Evolutionary conservation across 371 early-diverging fungal species (phyloP), one percentile per base, ranked within the genome.

Genomic region (Mortierella sp.): DNA sequence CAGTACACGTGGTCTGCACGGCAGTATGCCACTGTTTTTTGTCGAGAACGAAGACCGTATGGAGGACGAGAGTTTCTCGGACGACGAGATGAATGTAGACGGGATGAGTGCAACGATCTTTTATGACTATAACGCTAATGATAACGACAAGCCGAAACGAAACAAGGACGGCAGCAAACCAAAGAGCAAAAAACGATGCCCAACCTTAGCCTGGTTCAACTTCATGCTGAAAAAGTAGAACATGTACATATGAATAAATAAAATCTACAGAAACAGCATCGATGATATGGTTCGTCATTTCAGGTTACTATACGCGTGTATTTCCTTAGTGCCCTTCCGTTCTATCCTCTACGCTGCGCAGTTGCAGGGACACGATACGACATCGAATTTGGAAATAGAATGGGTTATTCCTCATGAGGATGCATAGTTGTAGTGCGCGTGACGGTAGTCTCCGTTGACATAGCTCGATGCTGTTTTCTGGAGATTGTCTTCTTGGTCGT

Each of bases 1-100:
- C 19, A 71, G 71, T 43, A 60, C 56, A 14, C 32, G 61, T 3
- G 60, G 51, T 21, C 39, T 64, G 17, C 32, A 64, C 17, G 60
- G 55, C 30, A 34, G 31, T 7, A 21, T 8, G 34, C 1, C 15
- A 24, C 12, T 6, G 26, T 7, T 59, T 48, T 11, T 19, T 48
- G 24, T 14, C 21, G n/a, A n/a, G n/a, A n/a, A n/a, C n/a, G n/a
- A n/a, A n/a, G n/a, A n/a, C n/a, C n/a, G n/a, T n/a, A n/a, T 17
- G 47, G 54, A 31, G 28, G 42, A 60, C n/a, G n/a, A n/a, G n/a
- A n/a, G n/a, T n/a, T n/a, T n/a, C 3, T 42, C 56, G 15, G 21
- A 39, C 8, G 42, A 41, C 26, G 54, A 51, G 57, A 30, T 24
- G 46, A 43, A 66, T 26, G 34, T 51, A 14, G 34, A 44, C 34